Base-by-base conservation (phyloP, 1,284 basidiomycete species). In the Rhizoctonia solani region DNA sequence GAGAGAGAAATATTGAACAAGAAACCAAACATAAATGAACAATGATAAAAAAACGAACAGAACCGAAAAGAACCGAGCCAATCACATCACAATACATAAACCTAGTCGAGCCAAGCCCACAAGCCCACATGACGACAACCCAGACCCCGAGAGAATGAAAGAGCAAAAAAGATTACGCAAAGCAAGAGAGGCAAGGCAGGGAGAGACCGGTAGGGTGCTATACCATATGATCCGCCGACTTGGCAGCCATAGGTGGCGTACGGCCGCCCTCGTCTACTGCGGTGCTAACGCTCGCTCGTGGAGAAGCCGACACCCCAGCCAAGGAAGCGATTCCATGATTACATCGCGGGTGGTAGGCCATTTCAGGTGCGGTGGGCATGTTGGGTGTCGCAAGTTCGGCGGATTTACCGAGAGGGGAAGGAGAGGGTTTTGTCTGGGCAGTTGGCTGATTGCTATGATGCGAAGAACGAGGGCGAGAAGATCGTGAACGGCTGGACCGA, bases 341-440 rank as follows among this genome's bases (percentile, higher is more conserved):
- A 39, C 58, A 61, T 37, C 58, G 44, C 16, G 58, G 58, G 23
- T 50, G 58, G 21, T 61, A 61, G 14, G 58, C 58, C 46, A 61
- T 61, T 30, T 61, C 58, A 8, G 58, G 58, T 14, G 34, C 58
- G 6, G 58, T 13, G 41, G 58, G 58, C 44, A 50, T 14, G 2
- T 9, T 50, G n/a, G 58, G 46, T 6, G 44, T 44, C 13, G n/a
- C n/a, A 14, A 19, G 21, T 46, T 46, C 21, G 44, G n/a, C 44
- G 44, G 44, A 19, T 46, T 16, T 8, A 8, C 16, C 37, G 16
- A 39, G 37, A 39, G 37, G 16, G 37, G 8, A 16, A 8, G 37
- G 16, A 16, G 37, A 16, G 37, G 37, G 37, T 16, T 39, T 39
- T 16, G 37, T 39, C 16, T 8, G 44, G 44, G 44, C 9, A 39